phyloP scores from a whole-genome alignment of 2,329 filamentous ascomycete genomes.

The Xylariaceae sp. region DNA sequence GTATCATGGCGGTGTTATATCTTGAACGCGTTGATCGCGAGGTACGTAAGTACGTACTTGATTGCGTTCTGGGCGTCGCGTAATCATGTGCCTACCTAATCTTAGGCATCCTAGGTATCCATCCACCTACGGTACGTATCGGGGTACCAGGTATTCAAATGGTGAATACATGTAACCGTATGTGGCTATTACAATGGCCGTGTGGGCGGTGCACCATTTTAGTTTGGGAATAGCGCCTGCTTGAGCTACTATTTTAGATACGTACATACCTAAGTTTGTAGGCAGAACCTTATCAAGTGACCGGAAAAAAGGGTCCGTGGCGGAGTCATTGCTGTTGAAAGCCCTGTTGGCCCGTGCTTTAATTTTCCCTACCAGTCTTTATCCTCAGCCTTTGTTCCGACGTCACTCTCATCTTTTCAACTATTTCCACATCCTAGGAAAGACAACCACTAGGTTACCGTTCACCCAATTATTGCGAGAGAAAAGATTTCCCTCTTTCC shows the following conservation, averaged over 20 bases:
- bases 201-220: no score
- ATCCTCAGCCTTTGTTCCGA: constrained; percentile 8
- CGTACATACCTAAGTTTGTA: constrained; percentile 7
- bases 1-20: constrained; percentile 18
- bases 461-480: not conserved
- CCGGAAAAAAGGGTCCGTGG: not conserved
- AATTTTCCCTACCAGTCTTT: constrained; percentile 1
- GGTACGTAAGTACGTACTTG: not conserved
- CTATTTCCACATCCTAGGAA: constrained; percentile 10
- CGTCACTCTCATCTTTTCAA: constrained; percentile 9
- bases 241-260: no score
- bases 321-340: not conserved
- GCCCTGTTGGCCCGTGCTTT: not conserved
- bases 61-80: constrained; percentile 4
- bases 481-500: not conserved
- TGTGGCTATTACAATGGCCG: no score
- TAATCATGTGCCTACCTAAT: constrained; percentile 20
- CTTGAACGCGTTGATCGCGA: not conserved
- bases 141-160: no score
- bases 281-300: not conserved
- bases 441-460: not conserved
- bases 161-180: no score
- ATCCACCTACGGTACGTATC: no score
- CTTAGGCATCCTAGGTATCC: no score
- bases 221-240: no score